Evolutionary conservation across 306 rosid species (phyloP).

Genomic region (Arachis stenosperma): DNA sequence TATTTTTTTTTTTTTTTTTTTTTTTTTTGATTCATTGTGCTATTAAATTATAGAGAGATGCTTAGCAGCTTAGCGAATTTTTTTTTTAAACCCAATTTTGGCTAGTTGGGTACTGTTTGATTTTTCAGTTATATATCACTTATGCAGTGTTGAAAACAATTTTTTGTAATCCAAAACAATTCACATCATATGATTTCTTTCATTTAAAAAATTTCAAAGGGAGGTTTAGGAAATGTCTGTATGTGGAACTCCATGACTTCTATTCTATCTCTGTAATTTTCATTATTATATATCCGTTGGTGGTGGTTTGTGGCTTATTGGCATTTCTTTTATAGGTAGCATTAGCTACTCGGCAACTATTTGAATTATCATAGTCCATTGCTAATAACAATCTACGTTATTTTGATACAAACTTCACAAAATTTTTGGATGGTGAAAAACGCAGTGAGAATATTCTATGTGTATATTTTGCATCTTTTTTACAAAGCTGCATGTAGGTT

Average conservation of each 20-base stretch:
- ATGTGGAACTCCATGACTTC: not conserved
- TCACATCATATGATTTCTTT: not conserved
- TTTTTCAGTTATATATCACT: not conserved
- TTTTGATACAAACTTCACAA: not conserved
- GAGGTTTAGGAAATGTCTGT: not conserved
- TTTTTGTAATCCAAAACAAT: slow-evolving; percentile 1
- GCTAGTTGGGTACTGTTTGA: not conserved
- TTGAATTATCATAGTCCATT: not conserved
- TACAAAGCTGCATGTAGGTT: not conserved
- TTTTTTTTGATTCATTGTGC: not conserved
- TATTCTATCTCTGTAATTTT: not conserved
- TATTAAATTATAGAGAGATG: slow-evolving; percentile 2
- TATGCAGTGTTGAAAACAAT: not conserved
- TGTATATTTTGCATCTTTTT: not conserved
- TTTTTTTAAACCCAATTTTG: not conserved
- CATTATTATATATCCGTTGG: not conserved
- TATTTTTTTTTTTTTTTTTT: slow-evolving; percentile 4
- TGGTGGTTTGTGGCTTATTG: too few species aligned
- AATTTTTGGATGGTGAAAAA: not conserved
- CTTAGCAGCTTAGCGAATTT: not conserved
- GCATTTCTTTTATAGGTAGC: too few species aligned
- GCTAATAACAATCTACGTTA: not conserved
- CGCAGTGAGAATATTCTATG: not conserved
- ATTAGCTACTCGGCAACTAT: not conserved
- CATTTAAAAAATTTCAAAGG: not conserved